These are phyloP conservation scores for Purshia tridentata DNA, from an alignment of 306 rosid genomes.

Conservation along the genomic window DNA sequence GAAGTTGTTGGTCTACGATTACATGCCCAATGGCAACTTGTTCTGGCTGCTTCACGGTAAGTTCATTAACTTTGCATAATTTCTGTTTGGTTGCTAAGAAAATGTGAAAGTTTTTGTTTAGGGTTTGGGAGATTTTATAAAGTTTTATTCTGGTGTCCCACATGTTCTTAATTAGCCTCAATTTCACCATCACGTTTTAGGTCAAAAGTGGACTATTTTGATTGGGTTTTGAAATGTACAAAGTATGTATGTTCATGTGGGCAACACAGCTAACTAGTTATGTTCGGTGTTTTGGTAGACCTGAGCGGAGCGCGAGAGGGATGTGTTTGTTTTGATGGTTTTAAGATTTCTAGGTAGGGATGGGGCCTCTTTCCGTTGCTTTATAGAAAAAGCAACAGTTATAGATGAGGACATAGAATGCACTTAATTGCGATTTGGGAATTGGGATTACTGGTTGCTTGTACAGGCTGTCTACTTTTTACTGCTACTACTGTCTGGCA, in stretches of 20 bases:
- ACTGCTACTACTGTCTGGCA: not conserved
- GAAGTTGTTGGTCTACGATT: constrained; percentile 77
- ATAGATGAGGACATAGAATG: constrained; percentile 18
- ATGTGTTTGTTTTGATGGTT: not conserved
- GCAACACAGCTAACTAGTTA: no score
- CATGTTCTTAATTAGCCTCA: no score
- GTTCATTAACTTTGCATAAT: not conserved
- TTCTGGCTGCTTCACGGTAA: constrained; percentile 90
- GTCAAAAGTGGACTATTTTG: no score
- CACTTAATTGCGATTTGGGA: constrained; percentile 37
- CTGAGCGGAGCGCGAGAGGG: no score
- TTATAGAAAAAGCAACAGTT: constrained; percentile 18
- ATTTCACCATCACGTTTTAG: no score
- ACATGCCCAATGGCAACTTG: constrained; percentile 76
- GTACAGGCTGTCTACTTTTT: constrained; percentile 18
- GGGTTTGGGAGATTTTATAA: no score
- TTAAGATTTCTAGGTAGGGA: not conserved
- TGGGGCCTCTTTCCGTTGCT: not conserved
- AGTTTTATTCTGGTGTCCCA: not conserved
- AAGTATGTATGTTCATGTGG: no score
- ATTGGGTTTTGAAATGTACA: no score
- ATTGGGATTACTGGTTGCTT: constrained; percentile 25
- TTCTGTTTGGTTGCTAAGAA: constrained; percentile 11
- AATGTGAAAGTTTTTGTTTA: not conserved
- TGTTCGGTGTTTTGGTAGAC: not conserved